Conservation (phyloP, 2,329 filamentous ascomycete species). For the Fusarium lyarnte region DNA sequence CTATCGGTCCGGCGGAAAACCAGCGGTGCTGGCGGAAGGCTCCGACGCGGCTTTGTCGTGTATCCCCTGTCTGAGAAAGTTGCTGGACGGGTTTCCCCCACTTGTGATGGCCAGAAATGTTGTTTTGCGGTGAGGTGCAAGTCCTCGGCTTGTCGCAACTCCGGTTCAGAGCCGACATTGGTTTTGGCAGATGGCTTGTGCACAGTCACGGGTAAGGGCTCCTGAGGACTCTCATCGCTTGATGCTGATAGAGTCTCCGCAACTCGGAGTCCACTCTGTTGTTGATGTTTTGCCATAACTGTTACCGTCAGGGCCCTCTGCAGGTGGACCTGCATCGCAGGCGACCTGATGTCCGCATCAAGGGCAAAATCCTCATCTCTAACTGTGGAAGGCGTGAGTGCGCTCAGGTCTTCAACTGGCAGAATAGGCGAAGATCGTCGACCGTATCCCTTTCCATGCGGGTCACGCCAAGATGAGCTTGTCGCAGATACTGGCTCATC, state of each 20-base stretch:
- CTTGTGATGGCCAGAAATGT: conserved; percentile 62
- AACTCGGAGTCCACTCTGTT: conserved; percentile 30
- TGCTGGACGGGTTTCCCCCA: conserved; percentile 65
- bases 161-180: conserved; percentile 14
- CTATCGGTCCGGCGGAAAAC: conserved; percentile 57
- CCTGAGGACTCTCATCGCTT: conserved; percentile 45
- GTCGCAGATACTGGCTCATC: conserved; percentile 10
- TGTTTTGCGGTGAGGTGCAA: conserved; percentile 7
- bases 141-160: conserved; percentile 19
- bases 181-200: conserved; percentile 49
- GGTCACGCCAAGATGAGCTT: conserved; percentile 5
- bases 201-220: conserved; percentile 57
- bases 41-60: conserved; percentile 58
- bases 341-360: conserved; percentile 62
- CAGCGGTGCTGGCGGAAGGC: conserved; percentile 66
- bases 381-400: conserved; percentile 48
- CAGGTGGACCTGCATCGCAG: conserved; percentile 56
- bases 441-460: conserved; percentile 13
- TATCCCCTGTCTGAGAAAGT: conserved; percentile 66
- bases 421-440: conserved; percentile 63
- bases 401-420: conserved; percentile 49
- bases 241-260: conserved; percentile 20
- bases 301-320: conserved; percentile 53
- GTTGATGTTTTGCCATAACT: conserved; percentile 24
- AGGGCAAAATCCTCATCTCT: conserved; percentile 55